These are phyloP conservation scores for Verticillium tricorpus DNA, from an alignment of 2,329 filamentous ascomycete species.

Conservation along the genomic window DNA sequence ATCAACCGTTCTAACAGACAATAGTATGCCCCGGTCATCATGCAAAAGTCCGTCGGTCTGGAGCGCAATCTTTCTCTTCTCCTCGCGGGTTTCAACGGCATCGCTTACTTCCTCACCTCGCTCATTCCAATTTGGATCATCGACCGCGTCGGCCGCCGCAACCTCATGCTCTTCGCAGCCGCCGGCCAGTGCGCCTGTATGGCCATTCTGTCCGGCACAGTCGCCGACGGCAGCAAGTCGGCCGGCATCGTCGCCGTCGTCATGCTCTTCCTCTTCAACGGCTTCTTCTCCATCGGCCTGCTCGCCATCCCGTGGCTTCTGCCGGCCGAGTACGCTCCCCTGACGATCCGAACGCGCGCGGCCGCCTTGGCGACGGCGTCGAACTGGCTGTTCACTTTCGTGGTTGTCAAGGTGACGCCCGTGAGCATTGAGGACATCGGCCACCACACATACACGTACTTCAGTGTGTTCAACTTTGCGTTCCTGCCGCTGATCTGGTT, in stretches of 20 bases:
- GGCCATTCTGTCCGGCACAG: conserved; percentile 39
- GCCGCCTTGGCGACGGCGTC: conserved; percentile 31
- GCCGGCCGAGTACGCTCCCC: conserved; percentile 37
- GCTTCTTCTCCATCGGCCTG: conserved; percentile 35
- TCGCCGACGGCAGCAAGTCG: conserved; percentile 29
- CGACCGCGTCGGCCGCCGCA: conserved; percentile 45
- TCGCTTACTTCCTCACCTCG: conserved; percentile 27
- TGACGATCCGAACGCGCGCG: conserved; percentile 32
- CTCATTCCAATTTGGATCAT: conserved; percentile 28
- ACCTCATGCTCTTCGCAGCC: conserved; percentile 50
- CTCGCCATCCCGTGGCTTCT: conserved; percentile 34
- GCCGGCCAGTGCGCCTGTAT: conserved; percentile 35
- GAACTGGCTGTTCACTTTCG: conserved; percentile 30
- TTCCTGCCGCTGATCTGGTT: conserved; percentile 41
- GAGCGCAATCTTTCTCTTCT: conserved; percentile 41
- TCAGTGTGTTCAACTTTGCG: conserved; percentile 29
- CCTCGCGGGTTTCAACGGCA: conserved; percentile 45
- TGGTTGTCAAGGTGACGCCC: conserved; percentile 33
- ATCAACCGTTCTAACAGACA: background rate
- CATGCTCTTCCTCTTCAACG: conserved; percentile 39
- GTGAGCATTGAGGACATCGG: conserved; percentile 30
- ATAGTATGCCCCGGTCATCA: conserved; percentile 36
- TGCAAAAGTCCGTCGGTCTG: conserved; percentile 38
- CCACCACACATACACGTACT: conserved; percentile 32
- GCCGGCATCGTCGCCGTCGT: conserved; percentile 36